A percentile compares a stretch with the other conserved stretches of the same genome.
Evolutionary conservation across 371 early-diverging fungal species (phyloP).

Genomic region (Lichtheimia ornata): DNA sequence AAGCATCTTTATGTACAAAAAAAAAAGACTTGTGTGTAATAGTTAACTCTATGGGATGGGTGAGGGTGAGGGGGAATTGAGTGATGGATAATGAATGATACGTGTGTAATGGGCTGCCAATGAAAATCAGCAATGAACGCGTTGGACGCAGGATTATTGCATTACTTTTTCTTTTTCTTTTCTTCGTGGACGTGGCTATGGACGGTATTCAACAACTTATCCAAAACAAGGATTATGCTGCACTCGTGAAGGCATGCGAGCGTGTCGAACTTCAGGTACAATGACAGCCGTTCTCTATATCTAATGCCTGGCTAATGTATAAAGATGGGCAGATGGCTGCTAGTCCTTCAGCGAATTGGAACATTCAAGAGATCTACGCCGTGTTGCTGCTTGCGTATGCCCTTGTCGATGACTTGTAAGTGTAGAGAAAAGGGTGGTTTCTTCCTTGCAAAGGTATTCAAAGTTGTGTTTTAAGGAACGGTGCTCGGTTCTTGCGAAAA

Average conservation of each 20-base stretch:
- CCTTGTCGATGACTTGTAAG: conserved; percentile 31
- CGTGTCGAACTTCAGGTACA: conserved; percentile 26
- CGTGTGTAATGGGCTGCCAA: not conserved
- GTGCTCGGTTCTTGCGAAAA: conserved; percentile 31
- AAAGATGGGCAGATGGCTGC: conserved; percentile 7
- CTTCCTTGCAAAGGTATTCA: not conserved
- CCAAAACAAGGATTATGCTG: conserved; percentile 13
- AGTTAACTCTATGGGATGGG: not conserved
- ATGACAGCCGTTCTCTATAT: not conserved
- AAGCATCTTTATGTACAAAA: not conserved
- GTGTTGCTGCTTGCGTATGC: conserved; percentile 26
- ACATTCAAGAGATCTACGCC: conserved; percentile 23
- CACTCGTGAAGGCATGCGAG: conserved; percentile 25
- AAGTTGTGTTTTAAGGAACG: conserved; percentile 16
- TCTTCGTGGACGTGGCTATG: not conserved
- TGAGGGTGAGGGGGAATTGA: not conserved
- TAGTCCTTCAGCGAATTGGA: conserved; percentile 10
- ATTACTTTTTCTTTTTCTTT: not conserved
- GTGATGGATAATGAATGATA: not conserved
- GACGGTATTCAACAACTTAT: conserved; percentile 6
- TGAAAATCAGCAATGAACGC: not conserved
- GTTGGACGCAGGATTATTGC: not conserved
- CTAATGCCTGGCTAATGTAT: not conserved
- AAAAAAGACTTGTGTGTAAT: not conserved
- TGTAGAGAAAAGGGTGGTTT: too few species aligned